A percentile compares a stretch with the other conserved stretches of the same genome.
Evolutionary conservation across 129 eudicot species (phyloP).

Genomic region (Apium graveolens): DNA sequence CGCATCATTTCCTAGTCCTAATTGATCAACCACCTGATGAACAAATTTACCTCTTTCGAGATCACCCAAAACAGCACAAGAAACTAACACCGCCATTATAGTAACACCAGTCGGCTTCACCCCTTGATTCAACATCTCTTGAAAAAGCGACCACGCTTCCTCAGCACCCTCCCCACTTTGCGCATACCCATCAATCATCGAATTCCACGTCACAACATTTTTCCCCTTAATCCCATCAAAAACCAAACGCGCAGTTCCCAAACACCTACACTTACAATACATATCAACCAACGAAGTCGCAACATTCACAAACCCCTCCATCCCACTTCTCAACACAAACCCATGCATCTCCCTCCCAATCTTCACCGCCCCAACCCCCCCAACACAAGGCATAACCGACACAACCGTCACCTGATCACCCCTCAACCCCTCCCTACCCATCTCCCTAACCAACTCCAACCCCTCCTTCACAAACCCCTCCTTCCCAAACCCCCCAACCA

Average conservation of each 20-base stretch:
- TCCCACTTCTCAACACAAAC: conserved; percentile 48
- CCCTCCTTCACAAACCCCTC: conserved; percentile 57
- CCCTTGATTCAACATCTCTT: conserved; percentile 63
- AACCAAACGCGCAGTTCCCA: conserved; percentile 37
- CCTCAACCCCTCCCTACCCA: conserved; percentile 50
- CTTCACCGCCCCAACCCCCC: conserved; percentile 37
- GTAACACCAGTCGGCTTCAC: conserved; percentile 69
- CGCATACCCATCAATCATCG: conserved; percentile 81
- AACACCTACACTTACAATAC: conserved; percentile 69
- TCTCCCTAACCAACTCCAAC: conserved; percentile 44
- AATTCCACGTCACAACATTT: conserved; percentile 83
- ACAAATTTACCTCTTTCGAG: conserved; percentile 47
- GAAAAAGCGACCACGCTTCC: conserved; percentile 67
- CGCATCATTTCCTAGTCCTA: conserved; percentile 37
- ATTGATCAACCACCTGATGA: conserved; percentile 41
- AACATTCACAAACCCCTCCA: conserved; percentile 52
- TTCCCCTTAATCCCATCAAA: conserved; percentile 49
- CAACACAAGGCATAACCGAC: conserved; percentile 61
- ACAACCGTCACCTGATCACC: conserved; percentile 62
- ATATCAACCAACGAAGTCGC: conserved; percentile 64
- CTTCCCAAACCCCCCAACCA: conserved; percentile 68
- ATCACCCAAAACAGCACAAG: conserved; percentile 68
- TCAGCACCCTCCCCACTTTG: conserved; percentile 51
- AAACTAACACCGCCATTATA: conserved; percentile 72
- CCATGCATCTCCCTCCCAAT: conserved; percentile 62